Percentiles rank a stretch among this genome's conserved stretches.
Conservation (phyloP, 2,329 filamentous ascomycete genomes). For the Arthrobotrys musiformis region DNA sequence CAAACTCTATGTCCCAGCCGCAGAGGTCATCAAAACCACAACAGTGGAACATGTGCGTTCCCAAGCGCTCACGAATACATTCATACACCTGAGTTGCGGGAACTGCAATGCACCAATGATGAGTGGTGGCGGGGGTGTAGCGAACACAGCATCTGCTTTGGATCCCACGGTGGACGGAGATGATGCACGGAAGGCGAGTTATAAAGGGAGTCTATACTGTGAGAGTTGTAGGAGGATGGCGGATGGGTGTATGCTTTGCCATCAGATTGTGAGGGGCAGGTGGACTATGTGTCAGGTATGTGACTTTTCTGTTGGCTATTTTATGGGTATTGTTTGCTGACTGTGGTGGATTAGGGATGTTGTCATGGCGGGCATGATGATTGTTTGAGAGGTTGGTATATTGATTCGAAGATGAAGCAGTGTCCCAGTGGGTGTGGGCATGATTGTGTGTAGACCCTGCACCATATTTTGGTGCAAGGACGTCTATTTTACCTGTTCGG, state of each 20-base stretch:
- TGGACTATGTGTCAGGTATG: constrained; percentile 59
- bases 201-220: constrained; percentile 57
- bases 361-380: constrained; percentile 58
- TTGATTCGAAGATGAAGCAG: constrained; percentile 56
- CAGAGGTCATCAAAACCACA: constrained; percentile 49
- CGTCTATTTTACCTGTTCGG: background rate
- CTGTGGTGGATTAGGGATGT: constrained; percentile 41
- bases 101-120: constrained; percentile 47
- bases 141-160: constrained; percentile 34
- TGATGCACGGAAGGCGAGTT: constrained; percentile 41
- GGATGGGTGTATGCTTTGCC: constrained; percentile 58
- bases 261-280: constrained; percentile 57
- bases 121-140: constrained; percentile 20
- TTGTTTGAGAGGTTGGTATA: constrained; percentile 58
- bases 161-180: constrained; percentile 20
- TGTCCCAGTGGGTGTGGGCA: constrained; percentile 58
- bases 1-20: constrained; percentile 57
- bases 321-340: background rate
- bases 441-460: constrained; percentile 52
- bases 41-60: constrained; percentile 38
- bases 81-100: constrained; percentile 48
- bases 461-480: background rate
- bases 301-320: background rate
- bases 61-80: constrained; percentile 51
- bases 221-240: constrained; percentile 56